Evolutionary conservation across 75 land plant genomes (phyloP).

Genomic region (Picea sitchensis): DNA sequence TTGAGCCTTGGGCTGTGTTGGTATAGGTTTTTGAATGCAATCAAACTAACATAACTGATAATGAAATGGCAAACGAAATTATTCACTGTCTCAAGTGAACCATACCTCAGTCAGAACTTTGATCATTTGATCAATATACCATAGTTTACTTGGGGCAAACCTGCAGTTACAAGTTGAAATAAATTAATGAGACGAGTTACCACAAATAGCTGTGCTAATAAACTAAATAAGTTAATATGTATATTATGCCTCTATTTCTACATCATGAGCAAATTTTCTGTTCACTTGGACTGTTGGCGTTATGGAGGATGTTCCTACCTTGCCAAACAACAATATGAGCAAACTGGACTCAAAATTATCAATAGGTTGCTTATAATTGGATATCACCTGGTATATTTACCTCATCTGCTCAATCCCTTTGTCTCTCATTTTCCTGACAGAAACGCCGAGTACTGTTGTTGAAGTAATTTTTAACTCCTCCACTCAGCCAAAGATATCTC

Average conservation of each 20-base stretch:
- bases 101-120: slow-evolving; percentile 89
- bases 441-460: no score
- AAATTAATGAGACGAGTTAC: no score
- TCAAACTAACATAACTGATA: not conserved
- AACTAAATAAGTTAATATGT: no score
- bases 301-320: not conserved
- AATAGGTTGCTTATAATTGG: not conserved
- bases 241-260: no score
- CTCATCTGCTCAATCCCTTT: not conserved
- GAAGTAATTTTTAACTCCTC: not conserved
- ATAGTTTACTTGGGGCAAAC: slow-evolving; percentile 83
- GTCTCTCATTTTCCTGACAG: not conserved
- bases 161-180: slow-evolving; percentile 27
- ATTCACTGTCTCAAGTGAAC: not conserved
- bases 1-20: no score
- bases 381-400: not conserved
- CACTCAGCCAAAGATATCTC: not conserved
- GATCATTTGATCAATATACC: slow-evolving; percentile 99
- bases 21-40: no score
- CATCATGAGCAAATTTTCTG: no score
- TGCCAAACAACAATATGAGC: not conserved
- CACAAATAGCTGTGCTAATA: no score
- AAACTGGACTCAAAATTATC: not conserved
- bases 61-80: not conserved
- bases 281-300: not conserved